Evolutionary conservation across 257 asterid genomes (phyloP).

Genomic region (Scutellaria baicalensis): DNA sequence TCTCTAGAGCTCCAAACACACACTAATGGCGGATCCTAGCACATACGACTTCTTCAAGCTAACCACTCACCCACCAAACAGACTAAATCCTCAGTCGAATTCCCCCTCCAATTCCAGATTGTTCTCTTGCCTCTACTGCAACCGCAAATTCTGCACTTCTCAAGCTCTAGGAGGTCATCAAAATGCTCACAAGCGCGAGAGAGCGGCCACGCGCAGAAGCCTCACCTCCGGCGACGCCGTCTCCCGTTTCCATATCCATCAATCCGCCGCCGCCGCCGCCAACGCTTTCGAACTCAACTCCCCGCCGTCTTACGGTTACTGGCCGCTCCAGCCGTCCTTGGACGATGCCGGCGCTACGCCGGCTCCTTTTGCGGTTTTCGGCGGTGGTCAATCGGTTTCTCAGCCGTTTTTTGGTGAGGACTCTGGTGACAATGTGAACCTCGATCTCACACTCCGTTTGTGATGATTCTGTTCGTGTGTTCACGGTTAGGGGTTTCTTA

Average conservation of each 20-base stretch:
- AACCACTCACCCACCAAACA: slow-evolving; percentile 6
- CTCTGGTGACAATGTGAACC: slow-evolving; percentile 22
- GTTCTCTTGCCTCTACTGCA: slow-evolving; percentile 84
- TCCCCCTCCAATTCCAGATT: slow-evolving; percentile 24
- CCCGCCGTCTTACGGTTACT: slow-evolving; percentile 12
- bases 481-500: neutral
- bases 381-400: slow-evolving; percentile 11
- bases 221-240: slow-evolving; percentile 17
- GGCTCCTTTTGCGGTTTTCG: slow-evolving; percentile 1
- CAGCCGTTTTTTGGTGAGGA: slow-evolving; percentile 15
- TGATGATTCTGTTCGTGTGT: slow-evolving; percentile 1
- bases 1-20: neutral
- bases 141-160: slow-evolving; percentile 81
- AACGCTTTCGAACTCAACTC: slow-evolving; percentile 10
- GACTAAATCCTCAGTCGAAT: slow-evolving; percentile 6
- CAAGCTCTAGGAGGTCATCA: slow-evolving; percentile 95
- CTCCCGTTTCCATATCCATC: slow-evolving; percentile 13
- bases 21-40: slow-evolving; percentile 40
- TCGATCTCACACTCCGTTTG: slow-evolving; percentile 52
- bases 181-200: slow-evolving; percentile 86
- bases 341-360: slow-evolving; percentile 3
- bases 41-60: slow-evolving; percentile 44
- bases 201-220: slow-evolving; percentile 68
- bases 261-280: slow-evolving; percentile 11
- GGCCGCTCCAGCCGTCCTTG: slow-evolving; percentile 21